Evolutionary conservation across 164 flowering plant species (phyloP), one percentile per base, ranked within the genome.

Genomic region (Litsea cubeba): DNA sequence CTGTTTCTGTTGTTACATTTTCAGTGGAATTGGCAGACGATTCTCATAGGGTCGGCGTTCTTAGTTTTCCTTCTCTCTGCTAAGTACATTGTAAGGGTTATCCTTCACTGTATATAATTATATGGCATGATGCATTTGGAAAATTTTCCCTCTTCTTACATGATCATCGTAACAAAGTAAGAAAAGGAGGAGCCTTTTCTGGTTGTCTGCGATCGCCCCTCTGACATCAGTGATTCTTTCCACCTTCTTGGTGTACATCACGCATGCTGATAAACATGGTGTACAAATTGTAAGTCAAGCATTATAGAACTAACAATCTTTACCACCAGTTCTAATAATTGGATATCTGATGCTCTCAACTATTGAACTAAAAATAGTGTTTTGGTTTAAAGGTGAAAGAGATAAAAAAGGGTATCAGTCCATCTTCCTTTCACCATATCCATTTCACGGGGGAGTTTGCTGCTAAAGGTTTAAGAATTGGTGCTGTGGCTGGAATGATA

Each of bases 21-120:
- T 82, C 91, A 95, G 99, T 93, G 98, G 99, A 93, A 93, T 82
- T 89, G 95, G 99, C 93, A 88, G 84, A 93, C 98, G 6, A 87
- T 95, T 76, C 62, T 91, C 62, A 91, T 93, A 17, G 97, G 92
- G 75, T 82, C 82, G 35, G 23, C 75, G 18, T 95, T 95, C 79
- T 78, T 93, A 70, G 74, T 74, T 58, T 91, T 94, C 85, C 94
- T 95, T 76, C 85, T 90, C 12, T 15, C 78, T 25, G 88, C 97
- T 3, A 93, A 90, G 72, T 83, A 81, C 77, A 84, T 93, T 58
- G 97, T 91, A 87, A 91, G 97, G 23, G 18, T 24, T 71, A 70
- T 17, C 12, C 32, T n/a, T 72, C 8, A 30, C 46, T 12, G 18
- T 25, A 10, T n/a, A 20, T 57, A 25, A 23, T 32, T 0, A 4